Evolutionary conservation across 2,329 filamentous ascomycete species (phyloP).

Genomic region (Diplodia sapinea): DNA sequence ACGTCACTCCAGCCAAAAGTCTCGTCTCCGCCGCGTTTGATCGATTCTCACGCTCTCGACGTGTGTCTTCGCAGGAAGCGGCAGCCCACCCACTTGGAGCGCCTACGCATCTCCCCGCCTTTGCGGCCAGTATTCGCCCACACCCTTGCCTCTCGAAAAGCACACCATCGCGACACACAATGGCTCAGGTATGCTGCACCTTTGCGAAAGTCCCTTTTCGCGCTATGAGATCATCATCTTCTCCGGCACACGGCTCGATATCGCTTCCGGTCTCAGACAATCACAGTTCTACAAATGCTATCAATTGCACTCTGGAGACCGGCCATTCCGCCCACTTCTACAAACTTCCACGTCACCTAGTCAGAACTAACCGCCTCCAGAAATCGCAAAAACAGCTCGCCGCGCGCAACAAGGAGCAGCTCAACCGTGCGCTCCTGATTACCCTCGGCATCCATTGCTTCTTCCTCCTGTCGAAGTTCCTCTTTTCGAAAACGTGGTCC

Average conservation of each 20-base stretch:
- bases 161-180: neutral
- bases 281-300: neutral
- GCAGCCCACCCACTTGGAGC: neutral
- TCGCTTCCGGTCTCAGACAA: neutral
- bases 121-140: neutral
- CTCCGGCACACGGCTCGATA: neutral
- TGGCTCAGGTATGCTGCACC: conserved; percentile 24
- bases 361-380: conserved; percentile 39
- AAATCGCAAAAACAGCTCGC: conserved; percentile 68
- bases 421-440: conserved; percentile 82
- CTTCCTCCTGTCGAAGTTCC: conserved; percentile 74
- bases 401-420: conserved; percentile 75
- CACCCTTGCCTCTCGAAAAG: neutral
- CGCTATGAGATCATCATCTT: neutral
- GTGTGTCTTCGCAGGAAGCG: neutral
- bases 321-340: conserved; percentile 7
- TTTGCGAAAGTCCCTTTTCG: neutral
- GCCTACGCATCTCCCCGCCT: neutral
- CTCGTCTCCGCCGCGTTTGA: neutral
- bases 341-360: conserved; percentile 17
- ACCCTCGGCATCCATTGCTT: conserved; percentile 72
- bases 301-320: neutral
- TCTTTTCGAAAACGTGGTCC: conserved; percentile 66
- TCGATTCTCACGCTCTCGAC: neutral
- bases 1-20: conserved; percentile 25